Evolutionary conservation across 2,329 filamentous ascomycete species (phyloP).

Genomic region (Aspergillus phoenicis): DNA sequence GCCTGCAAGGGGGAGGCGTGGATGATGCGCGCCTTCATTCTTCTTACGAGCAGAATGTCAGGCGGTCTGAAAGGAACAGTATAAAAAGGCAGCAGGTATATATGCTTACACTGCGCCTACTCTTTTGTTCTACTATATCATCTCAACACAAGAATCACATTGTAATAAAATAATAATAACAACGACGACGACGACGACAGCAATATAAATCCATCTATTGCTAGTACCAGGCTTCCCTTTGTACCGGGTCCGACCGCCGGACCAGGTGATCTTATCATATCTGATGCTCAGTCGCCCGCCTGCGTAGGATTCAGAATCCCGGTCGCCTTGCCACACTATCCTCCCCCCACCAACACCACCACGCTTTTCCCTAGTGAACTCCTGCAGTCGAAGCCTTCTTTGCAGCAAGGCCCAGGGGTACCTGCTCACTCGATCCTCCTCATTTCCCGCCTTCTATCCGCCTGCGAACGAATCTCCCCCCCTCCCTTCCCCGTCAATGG

Average conservation of each 20-base stretch:
- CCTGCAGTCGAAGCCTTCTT: constrained; percentile 12
- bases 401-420: constrained; percentile 11
- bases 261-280: constrained; percentile 31
- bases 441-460: neutral
- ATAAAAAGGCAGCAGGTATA: neutral
- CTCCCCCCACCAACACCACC: constrained; percentile 15
- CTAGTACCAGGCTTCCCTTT: too few species aligned
- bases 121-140: neutral
- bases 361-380: constrained; percentile 9
- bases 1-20: constrained; percentile 10
- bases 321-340: constrained; percentile 15
- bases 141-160: neutral
- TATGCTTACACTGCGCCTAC: neutral
- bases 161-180: too few species aligned
- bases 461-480: neutral
- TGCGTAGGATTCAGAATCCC: constrained; percentile 11
- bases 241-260: constrained; percentile 16
- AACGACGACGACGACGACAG: too few species aligned
- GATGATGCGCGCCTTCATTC: constrained; percentile 9
- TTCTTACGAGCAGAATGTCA: constrained; percentile 7
- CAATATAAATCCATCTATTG: too few species aligned
- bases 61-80: constrained; percentile 1
- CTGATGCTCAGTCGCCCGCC: constrained; percentile 22
- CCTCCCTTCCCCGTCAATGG: constrained; percentile 3
- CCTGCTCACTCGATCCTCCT: neutral